Percentiles rank a stretch among this genome's conserved stretches.
phyloP scores from a whole-genome alignment of 495 filamentous ascomycete species.

The Venustampulla echinocandica region DNA sequence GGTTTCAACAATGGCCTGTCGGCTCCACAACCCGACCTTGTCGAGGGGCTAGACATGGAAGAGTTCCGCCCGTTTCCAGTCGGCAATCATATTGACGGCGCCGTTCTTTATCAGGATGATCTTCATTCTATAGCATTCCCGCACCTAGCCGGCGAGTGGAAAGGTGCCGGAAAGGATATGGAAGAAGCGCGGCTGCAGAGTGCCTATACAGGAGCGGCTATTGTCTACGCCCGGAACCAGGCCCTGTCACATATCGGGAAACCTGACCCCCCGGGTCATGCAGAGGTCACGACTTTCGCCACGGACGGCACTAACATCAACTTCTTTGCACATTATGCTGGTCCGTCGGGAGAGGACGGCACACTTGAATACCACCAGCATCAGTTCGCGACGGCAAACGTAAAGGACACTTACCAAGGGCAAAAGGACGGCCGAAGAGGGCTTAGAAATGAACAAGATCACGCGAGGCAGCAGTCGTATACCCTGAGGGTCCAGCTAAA shows the following conservation, averaged over 20 bases:
- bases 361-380: slow-evolving; percentile 28
- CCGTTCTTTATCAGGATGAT: slow-evolving; percentile 23
- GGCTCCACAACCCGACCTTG: slow-evolving; percentile 26
- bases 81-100: slow-evolving; percentile 23
- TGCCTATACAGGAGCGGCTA: slow-evolving; percentile 26
- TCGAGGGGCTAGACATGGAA: slow-evolving; percentile 21
- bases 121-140: slow-evolving; percentile 22
- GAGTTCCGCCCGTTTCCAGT: slow-evolving; percentile 26
- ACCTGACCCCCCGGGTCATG: slow-evolving; percentile 22
- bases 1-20: slow-evolving; percentile 29
- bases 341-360: slow-evolving; percentile 20
- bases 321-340: slow-evolving; percentile 28
- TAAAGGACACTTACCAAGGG: slow-evolving; percentile 13
- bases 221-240: slow-evolving; percentile 25
- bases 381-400: slow-evolving; percentile 15
- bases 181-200: slow-evolving; percentile 21
- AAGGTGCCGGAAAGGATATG: slow-evolving; percentile 21
- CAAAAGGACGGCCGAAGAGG: slow-evolving; percentile 17
- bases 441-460: slow-evolving; percentile 25
- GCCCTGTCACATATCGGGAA: slow-evolving; percentile 24
- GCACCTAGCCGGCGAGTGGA: slow-evolving; percentile 30
- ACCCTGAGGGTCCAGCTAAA: slow-evolving; percentile 22
- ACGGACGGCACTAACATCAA: slow-evolving; percentile 27
- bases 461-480: slow-evolving; percentile 19
- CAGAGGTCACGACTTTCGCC: slow-evolving; percentile 27